Percentiles rank a stretch among this genome's conserved stretches.
phyloP scores from a whole-genome alignment of 352 stramenopile species.

The Detonula confervacea region DNA sequence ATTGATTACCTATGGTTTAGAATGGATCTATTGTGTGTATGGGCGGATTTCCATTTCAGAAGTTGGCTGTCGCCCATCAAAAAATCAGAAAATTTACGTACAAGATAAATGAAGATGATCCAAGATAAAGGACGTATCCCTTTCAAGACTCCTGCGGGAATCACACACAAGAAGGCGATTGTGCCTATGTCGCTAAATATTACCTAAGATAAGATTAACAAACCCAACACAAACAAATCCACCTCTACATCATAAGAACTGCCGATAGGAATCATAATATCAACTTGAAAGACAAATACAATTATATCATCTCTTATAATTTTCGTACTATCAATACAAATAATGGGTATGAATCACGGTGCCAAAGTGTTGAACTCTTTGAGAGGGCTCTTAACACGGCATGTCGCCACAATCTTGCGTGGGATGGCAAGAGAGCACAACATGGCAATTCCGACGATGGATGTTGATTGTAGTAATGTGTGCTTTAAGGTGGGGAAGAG shows the following conservation, averaged over 20 bases:
- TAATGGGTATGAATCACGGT: background rate
- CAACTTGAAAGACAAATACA: background rate
- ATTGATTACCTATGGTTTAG: no score
- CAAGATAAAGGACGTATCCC: background rate
- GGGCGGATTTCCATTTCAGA: no score
- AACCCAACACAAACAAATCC: background rate
- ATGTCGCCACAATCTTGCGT: background rate
- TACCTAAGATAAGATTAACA: background rate
- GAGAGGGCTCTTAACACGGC: background rate
- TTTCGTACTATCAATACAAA: background rate
- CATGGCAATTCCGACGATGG: background rate
- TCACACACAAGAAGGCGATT: background rate
- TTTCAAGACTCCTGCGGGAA: background rate
- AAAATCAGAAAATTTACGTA: no score
- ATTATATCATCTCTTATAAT: background rate
- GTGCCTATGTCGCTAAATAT: background rate
- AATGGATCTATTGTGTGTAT: no score
- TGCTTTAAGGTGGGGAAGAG: background rate
- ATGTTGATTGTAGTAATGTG: conserved; percentile 23
- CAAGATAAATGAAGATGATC: background rate
- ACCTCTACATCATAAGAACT: background rate
- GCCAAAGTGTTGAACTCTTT: background rate
- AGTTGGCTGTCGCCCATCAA: no score
- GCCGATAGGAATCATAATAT: background rate
- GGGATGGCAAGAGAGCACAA: background rate